Conservation (phyloP, 495 filamentous ascomycete genomes). For the Saxispiralis lemnorum region DNA sequence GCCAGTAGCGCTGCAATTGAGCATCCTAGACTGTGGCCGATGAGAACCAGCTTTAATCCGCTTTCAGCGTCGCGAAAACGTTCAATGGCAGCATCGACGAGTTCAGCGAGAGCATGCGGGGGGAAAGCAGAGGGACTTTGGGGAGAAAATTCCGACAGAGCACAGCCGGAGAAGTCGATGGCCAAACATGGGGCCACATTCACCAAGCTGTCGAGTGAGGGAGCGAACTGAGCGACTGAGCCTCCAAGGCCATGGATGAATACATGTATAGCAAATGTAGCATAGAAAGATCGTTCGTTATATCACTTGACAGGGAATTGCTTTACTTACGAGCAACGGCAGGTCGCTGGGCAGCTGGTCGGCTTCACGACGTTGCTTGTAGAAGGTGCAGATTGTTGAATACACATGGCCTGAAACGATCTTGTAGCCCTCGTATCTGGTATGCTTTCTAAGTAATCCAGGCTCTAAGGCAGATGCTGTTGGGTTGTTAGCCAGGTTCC, state of each 20-base stretch:
- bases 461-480: conserved; percentile 7
- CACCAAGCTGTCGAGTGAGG: conserved; percentile 62
- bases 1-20: conserved; percentile 60
- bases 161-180: conserved; percentile 81
- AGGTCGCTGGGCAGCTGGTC: conserved; percentile 55
- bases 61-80: conserved; percentile 44
- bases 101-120: conserved; percentile 52
- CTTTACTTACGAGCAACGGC: conserved; percentile 45
- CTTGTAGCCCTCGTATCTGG: conserved; percentile 48
- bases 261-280: conserved; percentile 25
- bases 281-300: background rate
- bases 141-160: conserved; percentile 53
- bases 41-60: conserved; percentile 59
- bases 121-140: conserved; percentile 48
- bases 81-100: conserved; percentile 56
- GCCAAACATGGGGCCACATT: conserved; percentile 77
- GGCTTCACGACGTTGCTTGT: conserved; percentile 60
- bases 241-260: conserved; percentile 87
- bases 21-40: conserved; percentile 80
- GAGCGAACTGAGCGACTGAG: conserved; percentile 70
- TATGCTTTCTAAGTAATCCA: conserved; percentile 53
- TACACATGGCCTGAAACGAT: conserved; percentile 39
- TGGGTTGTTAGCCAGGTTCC: background rate
- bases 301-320: background rate
- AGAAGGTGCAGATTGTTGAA: conserved; percentile 65